Evolutionary conservation across 2,329 filamentous ascomycete genomes (phyloP), one percentile per base, ranked within the genome.

Genomic region (Xylariaceae sp.): DNA sequence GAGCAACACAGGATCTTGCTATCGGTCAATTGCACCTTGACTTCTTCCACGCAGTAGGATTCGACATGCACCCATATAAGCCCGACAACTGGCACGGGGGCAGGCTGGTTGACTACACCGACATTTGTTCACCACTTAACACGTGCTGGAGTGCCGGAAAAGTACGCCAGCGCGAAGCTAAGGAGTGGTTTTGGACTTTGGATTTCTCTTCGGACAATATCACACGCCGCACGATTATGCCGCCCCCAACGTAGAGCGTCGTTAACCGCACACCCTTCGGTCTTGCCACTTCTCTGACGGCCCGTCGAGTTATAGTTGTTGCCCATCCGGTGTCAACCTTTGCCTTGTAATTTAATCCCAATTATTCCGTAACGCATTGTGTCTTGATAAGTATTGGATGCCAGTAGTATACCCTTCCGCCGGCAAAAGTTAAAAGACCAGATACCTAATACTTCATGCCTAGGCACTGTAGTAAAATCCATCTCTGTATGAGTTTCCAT

Each of bases 41-140:
- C 39, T 54, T 54, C 19, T 54, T 54, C 42, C 50, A 50, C 34
- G 4, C 46, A 3, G 27, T 54, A 50, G 31, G 46, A 12, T 54
- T 54, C 50, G 19, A 39, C 31, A 32, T 50, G 40, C 31, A 54
- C 26, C 19, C 40, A 44, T 54, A 54, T 41, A 54, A 54, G 26
- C 51, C 32, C 40, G 31, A 54, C 12, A 54, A 54, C 39, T 54
- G 42, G 50, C 32, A 52, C 30, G 42, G 41, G 19, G 41, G 42
- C 3, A 52, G 42, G 11, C 52, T 54, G 30, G 26, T 54, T 27
- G 35, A 54, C 47, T 50, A 31, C 29, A 50, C 50, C 34, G 29
- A 50, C n/a, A 50, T 51, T 47, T 55, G 41, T 43, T 50, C 42
- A 30, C 35, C 35, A 37, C 41, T 55, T 37, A 47, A 27, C 41